Base-by-base conservation (phyloP, 495 filamentous ascomycete genomes). In the Umbilicaria muhlenbergii region DNA sequence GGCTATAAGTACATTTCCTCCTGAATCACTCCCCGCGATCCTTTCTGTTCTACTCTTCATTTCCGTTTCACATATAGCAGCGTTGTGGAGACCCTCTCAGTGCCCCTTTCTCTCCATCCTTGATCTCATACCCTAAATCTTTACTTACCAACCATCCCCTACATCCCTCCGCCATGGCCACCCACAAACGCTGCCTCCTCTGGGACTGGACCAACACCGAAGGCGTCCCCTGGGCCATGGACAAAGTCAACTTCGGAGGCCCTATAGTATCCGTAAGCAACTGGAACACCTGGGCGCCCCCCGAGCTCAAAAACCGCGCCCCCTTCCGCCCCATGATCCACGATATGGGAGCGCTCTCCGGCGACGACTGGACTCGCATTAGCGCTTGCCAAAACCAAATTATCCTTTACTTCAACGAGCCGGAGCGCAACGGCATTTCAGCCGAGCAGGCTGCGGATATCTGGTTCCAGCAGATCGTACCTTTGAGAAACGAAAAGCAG, bases 381-480 rank as follows among this genome's bases (percentile, higher is more conserved):
- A 41, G 54, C 33, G 47, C 48, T 19, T 44, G 52, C 11, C 51
- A 55, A 5, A 46, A 54, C 16, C 42, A 51, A 10, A 60, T 62
- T 17, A 55, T 70, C 5, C 63, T 63, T 34, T 70, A 56, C 45
- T 63, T 67, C 57, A 70, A 70, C 47, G 66, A 69, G 48, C 67
- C 67, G 6, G 64, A 70, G 34, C 55, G 64, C 34, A 49, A 54
- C 31, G 58, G 58, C 12, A 64, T 68, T 13, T 52, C 53, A 3
- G 52, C 66, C 0, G 51, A 61, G 46, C 39, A 64, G 43, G 66
- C 66, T 36, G 63, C 55, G 33, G 52, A 61, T n/a, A 51, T 57
- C 36, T 69, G 64, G 64, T 38, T 44, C 13, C 46, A 56, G 8
- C 55, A 69, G 44, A 58, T 67, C 46, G 39, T 65, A 4, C 58